These are phyloP conservation scores for Stygiomarasmius scandens DNA, from an alignment of 1,284 basidiomycete genomes.

Conservation along the genomic window DNA sequence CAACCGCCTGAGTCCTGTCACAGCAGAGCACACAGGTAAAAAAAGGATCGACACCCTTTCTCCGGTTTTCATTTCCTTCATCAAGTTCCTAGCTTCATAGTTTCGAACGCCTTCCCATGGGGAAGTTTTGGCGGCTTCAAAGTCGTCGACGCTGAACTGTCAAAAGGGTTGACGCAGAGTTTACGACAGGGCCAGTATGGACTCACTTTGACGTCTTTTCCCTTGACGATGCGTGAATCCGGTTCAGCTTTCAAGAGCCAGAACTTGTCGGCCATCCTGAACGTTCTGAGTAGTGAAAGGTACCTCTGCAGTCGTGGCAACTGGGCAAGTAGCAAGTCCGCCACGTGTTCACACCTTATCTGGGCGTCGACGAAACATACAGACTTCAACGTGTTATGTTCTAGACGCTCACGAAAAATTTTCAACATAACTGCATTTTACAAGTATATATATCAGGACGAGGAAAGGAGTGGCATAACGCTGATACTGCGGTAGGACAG, in stretches of 20 bases:
- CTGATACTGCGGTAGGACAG: too few species aligned
- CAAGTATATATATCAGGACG: too few species aligned
- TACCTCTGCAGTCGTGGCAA: too few species aligned
- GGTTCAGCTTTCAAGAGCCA: constrained; percentile 96
- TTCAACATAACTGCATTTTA: too few species aligned
- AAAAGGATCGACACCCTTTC: constrained; percentile 60
- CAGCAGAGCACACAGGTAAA: constrained; percentile 16
- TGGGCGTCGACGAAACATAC: too few species aligned
- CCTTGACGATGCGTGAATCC: constrained; percentile 84
- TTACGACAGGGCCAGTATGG: constrained; percentile 6
- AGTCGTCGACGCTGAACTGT: constrained; percentile 91
- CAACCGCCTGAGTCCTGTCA: neutral
- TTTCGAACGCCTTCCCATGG: constrained; percentile 94
- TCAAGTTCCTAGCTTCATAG: constrained; percentile 89
- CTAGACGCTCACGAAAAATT: too few species aligned
- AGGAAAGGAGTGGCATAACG: too few species aligned
- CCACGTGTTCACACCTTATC: too few species aligned
- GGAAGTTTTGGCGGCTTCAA: constrained; percentile 74
- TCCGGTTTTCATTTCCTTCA: constrained; percentile 88
- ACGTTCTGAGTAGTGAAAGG: too few species aligned
- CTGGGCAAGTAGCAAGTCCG: too few species aligned
- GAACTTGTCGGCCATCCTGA: constrained; percentile 35
- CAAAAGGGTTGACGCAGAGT: neutral
- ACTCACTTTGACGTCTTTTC: constrained; percentile 85
- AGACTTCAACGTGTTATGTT: too few species aligned